Evolutionary conservation across 495 filamentous ascomycete species (phyloP), one percentile per base, ranked within the genome.

Genomic region (Margaritispora aquatica): DNA sequence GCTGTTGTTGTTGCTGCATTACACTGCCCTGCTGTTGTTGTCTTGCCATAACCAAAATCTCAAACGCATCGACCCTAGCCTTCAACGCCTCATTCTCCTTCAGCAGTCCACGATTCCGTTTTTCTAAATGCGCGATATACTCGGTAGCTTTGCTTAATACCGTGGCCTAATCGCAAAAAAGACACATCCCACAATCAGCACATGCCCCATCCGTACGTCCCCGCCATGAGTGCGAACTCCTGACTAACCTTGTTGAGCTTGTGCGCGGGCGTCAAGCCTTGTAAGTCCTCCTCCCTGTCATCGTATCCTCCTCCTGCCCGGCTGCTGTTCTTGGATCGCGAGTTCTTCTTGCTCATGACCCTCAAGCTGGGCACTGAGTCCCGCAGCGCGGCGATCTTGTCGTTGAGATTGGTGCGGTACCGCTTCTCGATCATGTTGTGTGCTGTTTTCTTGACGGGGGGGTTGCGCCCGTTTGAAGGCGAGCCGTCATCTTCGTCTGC

Each of bases 341-440:
- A 50, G 21, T 57, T 60, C 51, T 59, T 62, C 71, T 86, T 89
- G n/a, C 78, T 80, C 75, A 87, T 87, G 58, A 88, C 81, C 22
- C 91, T 81, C 26, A 97, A 75, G 64, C 87, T 91, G 0, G 94
- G 94, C 1, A 98, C 88, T 66, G 88, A 90, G 68, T 96, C 89
- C 63, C 91, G 77, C 46, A 98, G 73, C 47, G 90, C 91, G 48
- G 90, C 87, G 62, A 98, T 97, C 75, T 96, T 98, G 60, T 96
- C 92, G 63, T 97, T 97, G 54, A 98, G 76, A 68, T 98, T 98
- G 17, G 87, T 96, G 58, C 94, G 86, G 69, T 98, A 98, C 54
- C 94, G 80, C 74, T 96, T 96, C 73, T 98, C 94, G 57, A 98
- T 95, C 80, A 96, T 92, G 67, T 96, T 97, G 69, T 98, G 94